phyloP scores from a whole-genome alignment of 352 stramenopile species.

The Pythium oligandrum region DNA sequence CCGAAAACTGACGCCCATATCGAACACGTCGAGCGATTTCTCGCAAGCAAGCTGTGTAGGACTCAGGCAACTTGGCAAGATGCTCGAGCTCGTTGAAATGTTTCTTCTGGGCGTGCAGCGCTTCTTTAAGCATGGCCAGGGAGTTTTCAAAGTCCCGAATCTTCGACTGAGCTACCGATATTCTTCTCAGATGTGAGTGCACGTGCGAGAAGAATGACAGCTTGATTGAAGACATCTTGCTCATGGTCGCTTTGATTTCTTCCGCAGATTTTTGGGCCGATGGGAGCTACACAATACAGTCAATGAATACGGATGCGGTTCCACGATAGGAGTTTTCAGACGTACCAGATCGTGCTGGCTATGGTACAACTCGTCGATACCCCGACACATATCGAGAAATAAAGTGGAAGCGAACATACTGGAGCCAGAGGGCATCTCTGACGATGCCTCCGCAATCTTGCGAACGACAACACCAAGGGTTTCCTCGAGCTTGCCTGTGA shows the following conservation, averaged over 20 bases:
- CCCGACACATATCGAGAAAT: slow-evolving; percentile 76
- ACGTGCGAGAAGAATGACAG: slow-evolving; percentile 46
- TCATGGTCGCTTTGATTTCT: slow-evolving; percentile 50
- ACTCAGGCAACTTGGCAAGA: slow-evolving; percentile 76
- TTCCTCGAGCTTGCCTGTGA: slow-evolving; percentile 55
- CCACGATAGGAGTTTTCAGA: background rate
- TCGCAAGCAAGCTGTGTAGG: slow-evolving; percentile 71
- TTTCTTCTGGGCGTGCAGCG: slow-evolving; percentile 67
- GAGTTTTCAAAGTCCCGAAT: slow-evolving; percentile 89
- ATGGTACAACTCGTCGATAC: slow-evolving; percentile 75
- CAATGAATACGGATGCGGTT: slow-evolving; percentile 3
- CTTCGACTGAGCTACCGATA: slow-evolving; percentile 77
- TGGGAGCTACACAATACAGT: slow-evolving; percentile 39
- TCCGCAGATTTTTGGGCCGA: slow-evolving; percentile 57
- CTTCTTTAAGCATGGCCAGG: slow-evolving; percentile 76
- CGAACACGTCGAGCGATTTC: slow-evolving; percentile 69
- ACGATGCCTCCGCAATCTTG: slow-evolving; percentile 64
- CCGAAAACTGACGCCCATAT: slow-evolving; percentile 72
- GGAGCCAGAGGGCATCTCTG: slow-evolving; percentile 43
- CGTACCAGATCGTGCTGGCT: slow-evolving; percentile 71
- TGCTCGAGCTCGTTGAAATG: slow-evolving; percentile 86
- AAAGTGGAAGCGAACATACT: slow-evolving; percentile 78
- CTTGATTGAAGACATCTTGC: slow-evolving; percentile 54
- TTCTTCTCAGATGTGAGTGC: slow-evolving; percentile 56
- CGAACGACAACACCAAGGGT: slow-evolving; percentile 64